A percentile compares a stretch with the other conserved stretches of the same genome.
These are phyloP conservation scores for Pleurozium schreberi DNA, from an alignment of 225 moss, liverwort and hornwort species.

Conservation along the genomic window DNA sequence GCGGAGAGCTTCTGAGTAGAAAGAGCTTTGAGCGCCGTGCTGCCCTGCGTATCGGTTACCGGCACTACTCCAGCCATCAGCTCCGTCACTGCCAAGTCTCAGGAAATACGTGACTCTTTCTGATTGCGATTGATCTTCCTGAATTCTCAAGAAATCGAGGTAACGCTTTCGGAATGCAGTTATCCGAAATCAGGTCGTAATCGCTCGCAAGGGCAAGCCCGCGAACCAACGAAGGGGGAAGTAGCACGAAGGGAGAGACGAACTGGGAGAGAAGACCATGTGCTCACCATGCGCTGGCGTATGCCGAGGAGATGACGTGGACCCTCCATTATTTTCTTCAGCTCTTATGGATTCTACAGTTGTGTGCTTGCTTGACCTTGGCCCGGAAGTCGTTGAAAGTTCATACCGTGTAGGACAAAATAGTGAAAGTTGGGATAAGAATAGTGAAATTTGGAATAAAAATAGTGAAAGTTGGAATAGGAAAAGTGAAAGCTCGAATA, in stretches of 20 bases:
- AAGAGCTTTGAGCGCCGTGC: constrained; percentile 45
- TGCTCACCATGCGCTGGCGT: not conserved
- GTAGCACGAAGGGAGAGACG: not conserved
- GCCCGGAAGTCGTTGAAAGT: not conserved
- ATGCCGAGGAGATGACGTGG: not conserved
- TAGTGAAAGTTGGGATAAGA: not conserved
- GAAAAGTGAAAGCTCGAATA: no score
- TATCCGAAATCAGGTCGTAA: not conserved
- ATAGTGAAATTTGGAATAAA: not conserved
- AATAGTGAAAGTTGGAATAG: no score
- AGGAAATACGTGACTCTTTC: not conserved
- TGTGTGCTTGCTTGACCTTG: not conserved
- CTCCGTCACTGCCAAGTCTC: not conserved
- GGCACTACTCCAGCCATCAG: constrained; percentile 41
- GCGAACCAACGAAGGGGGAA: not conserved
- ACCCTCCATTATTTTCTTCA: not conserved
- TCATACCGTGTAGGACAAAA: not conserved
- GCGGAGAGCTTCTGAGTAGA: constrained; percentile 22
- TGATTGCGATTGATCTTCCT: no score
- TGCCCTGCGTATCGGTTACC: constrained; percentile 40
- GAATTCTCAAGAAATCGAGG: no score
- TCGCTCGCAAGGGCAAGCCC: not conserved
- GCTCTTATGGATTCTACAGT: not conserved
- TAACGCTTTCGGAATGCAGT: not conserved
- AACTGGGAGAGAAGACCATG: not conserved